These are phyloP conservation scores for Floccularia luteovirens DNA, from an alignment of 768 basidiomycete genomes.

Conservation along the genomic window DNA sequence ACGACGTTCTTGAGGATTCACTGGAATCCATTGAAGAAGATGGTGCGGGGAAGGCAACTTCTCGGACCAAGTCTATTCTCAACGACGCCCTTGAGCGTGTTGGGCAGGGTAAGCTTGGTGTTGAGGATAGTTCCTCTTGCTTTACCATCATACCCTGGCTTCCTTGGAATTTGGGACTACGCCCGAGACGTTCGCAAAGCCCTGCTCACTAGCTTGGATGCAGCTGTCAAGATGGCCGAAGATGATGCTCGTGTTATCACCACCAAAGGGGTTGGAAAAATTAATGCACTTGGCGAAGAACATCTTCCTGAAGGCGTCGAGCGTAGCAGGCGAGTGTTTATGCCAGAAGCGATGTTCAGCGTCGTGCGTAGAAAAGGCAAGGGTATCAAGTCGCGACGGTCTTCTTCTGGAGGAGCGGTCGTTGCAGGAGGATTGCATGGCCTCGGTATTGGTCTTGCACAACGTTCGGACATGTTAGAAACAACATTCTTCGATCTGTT, in stretches of 20 bases:
- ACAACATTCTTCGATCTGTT: conserved; percentile 80
- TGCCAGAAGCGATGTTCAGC: conserved; percentile 97
- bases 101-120: conserved; percentile 64
- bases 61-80: conserved; percentile 52
- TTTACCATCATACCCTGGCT: conserved; percentile 79
- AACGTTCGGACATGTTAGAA: conserved; percentile 71
- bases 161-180: conserved; percentile 82
- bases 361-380: conserved; percentile 35
- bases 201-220: conserved; percentile 76
- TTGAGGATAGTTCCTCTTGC: conserved; percentile 32
- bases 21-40: conserved; percentile 78
- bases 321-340: conserved; percentile 76
- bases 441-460: conserved; percentile 76
- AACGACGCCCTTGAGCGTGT: conserved; percentile 68
- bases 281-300: conserved; percentile 63
- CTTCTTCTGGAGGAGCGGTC: conserved; percentile 39
- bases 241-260: conserved; percentile 74
- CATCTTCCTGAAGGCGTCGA: conserved; percentile 81
- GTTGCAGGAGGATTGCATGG: conserved; percentile 76
- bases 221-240: conserved; percentile 73
- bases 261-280: conserved; percentile 52
- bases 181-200: conserved; percentile 69
- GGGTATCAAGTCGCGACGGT: conserved; percentile 26
- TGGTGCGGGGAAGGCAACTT: conserved; percentile 44
- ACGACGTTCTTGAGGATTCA: conserved; percentile 70